A percentile compares a stretch with the other conserved stretches of the same genome.
Conservation (phyloP, 2,329 filamentous ascomycete species). For the Aspergillus sp. region DNA sequence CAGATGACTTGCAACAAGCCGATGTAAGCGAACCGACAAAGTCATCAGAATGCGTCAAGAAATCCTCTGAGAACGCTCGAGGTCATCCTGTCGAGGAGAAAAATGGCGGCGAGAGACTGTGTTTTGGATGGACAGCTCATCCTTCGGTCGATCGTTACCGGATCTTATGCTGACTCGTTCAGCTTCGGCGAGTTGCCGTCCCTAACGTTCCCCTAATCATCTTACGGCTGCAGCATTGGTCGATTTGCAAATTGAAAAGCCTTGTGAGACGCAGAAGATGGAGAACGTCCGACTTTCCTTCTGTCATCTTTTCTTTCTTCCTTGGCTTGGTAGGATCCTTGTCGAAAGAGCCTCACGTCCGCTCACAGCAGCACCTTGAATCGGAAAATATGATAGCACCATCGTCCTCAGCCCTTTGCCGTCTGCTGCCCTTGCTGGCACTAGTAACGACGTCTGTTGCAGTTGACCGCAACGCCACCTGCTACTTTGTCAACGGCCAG, state of each 20-base stretch:
- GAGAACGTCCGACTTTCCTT: no score
- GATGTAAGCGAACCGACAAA: no score
- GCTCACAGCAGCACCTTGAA: no score
- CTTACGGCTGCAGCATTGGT: not conserved
- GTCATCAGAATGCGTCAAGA: no score
- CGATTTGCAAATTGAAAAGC: no score
- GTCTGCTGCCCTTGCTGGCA: not conserved
- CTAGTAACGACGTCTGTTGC: not conserved
- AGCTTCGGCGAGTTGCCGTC: not conserved
- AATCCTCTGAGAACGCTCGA: no score
- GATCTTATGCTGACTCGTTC: not conserved
- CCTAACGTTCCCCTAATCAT: not conserved
- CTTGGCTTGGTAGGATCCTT: no score
- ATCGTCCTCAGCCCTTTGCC: not conserved
- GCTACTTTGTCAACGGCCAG: conserved; percentile 1
- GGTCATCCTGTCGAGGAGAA: not conserved
- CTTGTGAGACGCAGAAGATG: no score
- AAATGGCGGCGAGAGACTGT: not conserved
- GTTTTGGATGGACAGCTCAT: not conserved
- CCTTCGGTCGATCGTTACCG: not conserved
- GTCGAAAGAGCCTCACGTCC: no score
- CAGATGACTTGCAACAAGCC: no score
- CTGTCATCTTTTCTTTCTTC: no score
- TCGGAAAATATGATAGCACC: no score
- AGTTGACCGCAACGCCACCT: not conserved